Evolutionary conservation across 306 rosid species (phyloP).

Genomic region (Crataegus laevigata): DNA sequence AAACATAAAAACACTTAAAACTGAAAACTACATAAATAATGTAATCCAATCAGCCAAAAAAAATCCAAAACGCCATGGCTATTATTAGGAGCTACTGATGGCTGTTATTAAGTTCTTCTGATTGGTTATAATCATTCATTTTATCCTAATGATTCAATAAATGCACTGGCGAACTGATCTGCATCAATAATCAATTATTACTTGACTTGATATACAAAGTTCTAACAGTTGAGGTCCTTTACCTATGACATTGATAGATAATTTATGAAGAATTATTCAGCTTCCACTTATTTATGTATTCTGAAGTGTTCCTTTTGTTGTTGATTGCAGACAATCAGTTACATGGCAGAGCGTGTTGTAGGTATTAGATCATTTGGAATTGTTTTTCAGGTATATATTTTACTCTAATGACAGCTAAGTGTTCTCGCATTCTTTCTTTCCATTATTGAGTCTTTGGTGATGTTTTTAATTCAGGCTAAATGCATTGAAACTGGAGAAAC

Average conservation of each 20-base stretch:
- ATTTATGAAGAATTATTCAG: slow-evolving; percentile 4
- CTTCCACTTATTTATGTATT: slow-evolving; percentile 9
- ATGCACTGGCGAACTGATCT: no score
- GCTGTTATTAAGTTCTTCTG: no score
- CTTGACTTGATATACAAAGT: no score
- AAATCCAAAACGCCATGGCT: no score
- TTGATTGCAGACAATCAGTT: slow-evolving; percentile 76
- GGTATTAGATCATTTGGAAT: slow-evolving; percentile 96
- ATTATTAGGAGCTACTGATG: no score
- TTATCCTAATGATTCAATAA: no score
- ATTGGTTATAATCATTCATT: no score
- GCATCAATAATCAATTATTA: no score
- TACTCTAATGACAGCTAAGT: not conserved
- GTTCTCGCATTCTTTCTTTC: slow-evolving; percentile 1
- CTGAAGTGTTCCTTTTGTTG: slow-evolving; percentile 21
- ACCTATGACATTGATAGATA: slow-evolving; percentile 1
- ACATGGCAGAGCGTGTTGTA: slow-evolving; percentile 95
- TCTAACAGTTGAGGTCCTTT: not conserved
- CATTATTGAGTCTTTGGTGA: slow-evolving; percentile 21
- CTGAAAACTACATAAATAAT: no score
- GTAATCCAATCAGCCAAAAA: no score
- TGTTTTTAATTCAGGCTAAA: slow-evolving; percentile 51
- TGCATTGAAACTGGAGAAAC: slow-evolving; percentile 89
- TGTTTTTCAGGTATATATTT: slow-evolving; percentile 74
- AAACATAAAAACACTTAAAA: no score